Evolutionary conservation across 108 stramenopile genomes (phyloP), one percentile per base, ranked within the genome.

Genomic region (Seminavis robusta): DNA sequence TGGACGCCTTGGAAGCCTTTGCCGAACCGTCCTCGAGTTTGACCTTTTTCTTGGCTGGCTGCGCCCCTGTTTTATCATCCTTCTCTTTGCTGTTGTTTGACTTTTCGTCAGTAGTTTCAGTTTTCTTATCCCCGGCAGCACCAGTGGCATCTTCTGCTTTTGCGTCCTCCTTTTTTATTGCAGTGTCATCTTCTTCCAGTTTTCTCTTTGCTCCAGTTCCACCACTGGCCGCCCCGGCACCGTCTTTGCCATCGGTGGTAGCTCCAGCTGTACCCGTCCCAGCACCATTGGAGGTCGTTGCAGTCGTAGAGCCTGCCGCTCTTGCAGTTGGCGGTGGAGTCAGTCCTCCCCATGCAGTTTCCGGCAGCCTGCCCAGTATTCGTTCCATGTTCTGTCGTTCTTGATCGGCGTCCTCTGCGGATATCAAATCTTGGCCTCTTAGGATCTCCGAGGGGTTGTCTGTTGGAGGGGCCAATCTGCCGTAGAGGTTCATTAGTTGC

Each of bases 151-250:
- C 21, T n/a, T n/a, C n/a, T n/a, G n/a, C n/a, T n/a, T n/a, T n/a
- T n/a, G n/a, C n/a, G n/a, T n/a, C 51, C 30, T 60, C 52, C 24
- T 43, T 4, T 27, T 55, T 27, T 1, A 55, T 55, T 9, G 61
- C 55, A n/a, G n/a, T n/a, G n/a, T n/a, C n/a, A 16, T 52, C 61
- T 38, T 33, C 10, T 36, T 65, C 57, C 21, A 64, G 65, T 57
- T 66, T 66, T 16, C 23, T 13, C 8, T 56, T 53, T 6, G 43
- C 34, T 4, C 42, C 42, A 6, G 10, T 21, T 6, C 9, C 42
- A 15, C n/a, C n/a, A n/a, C n/a, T n/a, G n/a, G n/a, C n/a, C n/a
- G n/a, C n/a, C n/a, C n/a, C n/a, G n/a, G n/a, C n/a, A n/a, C n/a
- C n/a, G n/a, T n/a, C n/a, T n/a, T n/a, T n/a, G n/a, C n/a, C n/a